These are phyloP conservation scores for Colletotrichum sublineola DNA, from an alignment of 2,329 filamentous ascomycete species.

Conservation along the genomic window DNA sequence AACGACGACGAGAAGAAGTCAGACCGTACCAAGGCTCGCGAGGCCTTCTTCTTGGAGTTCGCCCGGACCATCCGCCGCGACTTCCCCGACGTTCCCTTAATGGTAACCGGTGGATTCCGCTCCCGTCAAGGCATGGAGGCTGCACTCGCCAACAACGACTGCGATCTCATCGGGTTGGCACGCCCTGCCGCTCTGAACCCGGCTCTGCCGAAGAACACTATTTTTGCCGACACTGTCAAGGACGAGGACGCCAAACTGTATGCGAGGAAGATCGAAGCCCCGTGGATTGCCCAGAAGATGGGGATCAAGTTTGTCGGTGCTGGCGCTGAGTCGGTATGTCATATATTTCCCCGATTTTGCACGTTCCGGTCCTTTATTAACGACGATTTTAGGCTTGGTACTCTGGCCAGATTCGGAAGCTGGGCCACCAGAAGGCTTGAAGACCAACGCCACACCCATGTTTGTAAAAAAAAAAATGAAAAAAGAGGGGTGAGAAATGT, in stretches of 20 bases:
- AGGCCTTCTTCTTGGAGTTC: constrained; percentile 79
- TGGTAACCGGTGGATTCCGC: constrained; percentile 75
- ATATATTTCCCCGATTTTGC: too few species aligned
- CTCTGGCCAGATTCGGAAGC: constrained; percentile 26
- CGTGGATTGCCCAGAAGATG: constrained; percentile 46
- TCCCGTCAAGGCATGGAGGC: constrained; percentile 58
- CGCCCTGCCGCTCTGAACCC: constrained; percentile 57
- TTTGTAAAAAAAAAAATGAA: not conserved
- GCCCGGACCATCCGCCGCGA: constrained; percentile 63
- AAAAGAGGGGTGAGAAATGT: not conserved
- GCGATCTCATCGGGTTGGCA: constrained; percentile 58
- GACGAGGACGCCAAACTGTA: constrained; percentile 52
- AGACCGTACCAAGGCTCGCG: constrained; percentile 65
- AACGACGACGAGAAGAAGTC: constrained; percentile 47
- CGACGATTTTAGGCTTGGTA: constrained; percentile 26
- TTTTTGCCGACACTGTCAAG: constrained; percentile 52
- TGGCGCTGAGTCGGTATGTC: constrained; percentile 45
- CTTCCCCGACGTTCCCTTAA: constrained; percentile 60
- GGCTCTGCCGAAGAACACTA: constrained; percentile 51
- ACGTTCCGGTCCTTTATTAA: not conserved
- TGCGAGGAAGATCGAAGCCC: constrained; percentile 45
- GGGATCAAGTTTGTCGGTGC: constrained; percentile 44
- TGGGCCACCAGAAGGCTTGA: not conserved
- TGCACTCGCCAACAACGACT: constrained; percentile 54
- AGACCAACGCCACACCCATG: not conserved